phyloP scores from a whole-genome alignment of 208 protist species.

The Crithidia fasciculata region DNA sequence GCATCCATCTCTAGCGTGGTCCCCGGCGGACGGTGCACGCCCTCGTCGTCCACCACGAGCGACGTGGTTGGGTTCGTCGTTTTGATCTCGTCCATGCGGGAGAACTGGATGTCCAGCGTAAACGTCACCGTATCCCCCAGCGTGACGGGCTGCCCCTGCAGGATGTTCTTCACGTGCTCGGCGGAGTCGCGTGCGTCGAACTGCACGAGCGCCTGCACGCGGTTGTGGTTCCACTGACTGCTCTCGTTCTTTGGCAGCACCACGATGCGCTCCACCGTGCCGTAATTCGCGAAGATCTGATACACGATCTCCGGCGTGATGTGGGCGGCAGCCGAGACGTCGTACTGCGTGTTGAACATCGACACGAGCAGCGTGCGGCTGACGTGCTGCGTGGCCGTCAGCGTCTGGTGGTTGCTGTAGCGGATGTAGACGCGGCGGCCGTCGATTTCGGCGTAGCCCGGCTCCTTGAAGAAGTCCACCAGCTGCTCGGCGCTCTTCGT shows the following conservation, averaged over 20 bases:
- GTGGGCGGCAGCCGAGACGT: constrained; percentile 80
- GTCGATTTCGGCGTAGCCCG: constrained; percentile 91
- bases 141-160: constrained; percentile 92
- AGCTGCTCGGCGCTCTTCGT: constrained; percentile 87
- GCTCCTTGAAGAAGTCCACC: constrained; percentile 87
- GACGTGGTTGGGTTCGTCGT: constrained; percentile 84
- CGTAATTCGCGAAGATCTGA: constrained; percentile 91
- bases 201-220: constrained; percentile 92
- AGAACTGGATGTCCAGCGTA: constrained; percentile 93
- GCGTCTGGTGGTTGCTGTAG: constrained; percentile 89
- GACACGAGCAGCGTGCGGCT: constrained; percentile 90
- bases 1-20: constrained; percentile 25
- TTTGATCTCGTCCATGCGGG: constrained; percentile 91
- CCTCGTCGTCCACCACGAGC: constrained; percentile 79
- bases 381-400: constrained; percentile 89
- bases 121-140: constrained; percentile 89
- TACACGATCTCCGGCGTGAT: constrained; percentile 92
- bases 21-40: constrained; percentile 52
- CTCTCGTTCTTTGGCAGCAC: constrained; percentile 92
- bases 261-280: constrained; percentile 88
- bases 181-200: constrained; percentile 81
- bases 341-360: constrained; percentile 94
- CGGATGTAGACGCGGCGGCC: constrained; percentile 91
- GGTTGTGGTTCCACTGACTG: constrained; percentile 89
- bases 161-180: constrained; percentile 88